Conservation (phyloP, 1,284 basidiomycete species). For the Moesziomyces sp. region DNA sequence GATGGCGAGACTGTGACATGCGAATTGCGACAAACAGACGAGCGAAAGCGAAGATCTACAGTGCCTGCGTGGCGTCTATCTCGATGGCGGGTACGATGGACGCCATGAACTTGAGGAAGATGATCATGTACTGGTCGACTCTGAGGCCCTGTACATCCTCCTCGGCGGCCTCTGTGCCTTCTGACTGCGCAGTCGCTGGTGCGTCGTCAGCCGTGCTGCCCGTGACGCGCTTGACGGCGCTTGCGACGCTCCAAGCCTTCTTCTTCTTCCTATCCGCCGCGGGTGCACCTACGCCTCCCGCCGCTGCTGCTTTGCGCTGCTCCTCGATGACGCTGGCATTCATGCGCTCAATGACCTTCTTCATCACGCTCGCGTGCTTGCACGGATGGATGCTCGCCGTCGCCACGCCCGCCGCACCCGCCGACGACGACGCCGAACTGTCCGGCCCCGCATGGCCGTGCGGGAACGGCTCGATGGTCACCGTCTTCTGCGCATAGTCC, state of each 20-base stretch:
- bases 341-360: conserved; percentile 99
- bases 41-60: conserved; percentile 9
- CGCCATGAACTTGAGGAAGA: conserved; percentile 67
- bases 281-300: conserved; percentile 11
- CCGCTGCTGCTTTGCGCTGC: conserved; percentile 69
- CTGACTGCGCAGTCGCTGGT: neutral
- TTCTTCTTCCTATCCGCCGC: conserved; percentile 76
- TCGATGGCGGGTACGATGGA: conserved; percentile 66
- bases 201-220: conserved; percentile 67
- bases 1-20: neutral
- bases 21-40: neutral
- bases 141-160: conserved; percentile 55
- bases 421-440: conserved; percentile 14
- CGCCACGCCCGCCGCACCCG: conserved; percentile 28
- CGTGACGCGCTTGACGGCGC: conserved; percentile 78
- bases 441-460: conserved; percentile 77
- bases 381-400: conserved; percentile 89
- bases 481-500: conserved; percentile 97
- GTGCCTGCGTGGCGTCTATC: conserved; percentile 63
- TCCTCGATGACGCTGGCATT: conserved; percentile 72
- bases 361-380: conserved; percentile 99
- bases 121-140: conserved; percentile 67
- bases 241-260: conserved; percentile 76
- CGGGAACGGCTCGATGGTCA: conserved; percentile 97
- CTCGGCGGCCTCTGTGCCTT: conserved; percentile 7